Conservation (phyloP, 208 protist genomes). For the Zelonia costaricensis region DNA sequence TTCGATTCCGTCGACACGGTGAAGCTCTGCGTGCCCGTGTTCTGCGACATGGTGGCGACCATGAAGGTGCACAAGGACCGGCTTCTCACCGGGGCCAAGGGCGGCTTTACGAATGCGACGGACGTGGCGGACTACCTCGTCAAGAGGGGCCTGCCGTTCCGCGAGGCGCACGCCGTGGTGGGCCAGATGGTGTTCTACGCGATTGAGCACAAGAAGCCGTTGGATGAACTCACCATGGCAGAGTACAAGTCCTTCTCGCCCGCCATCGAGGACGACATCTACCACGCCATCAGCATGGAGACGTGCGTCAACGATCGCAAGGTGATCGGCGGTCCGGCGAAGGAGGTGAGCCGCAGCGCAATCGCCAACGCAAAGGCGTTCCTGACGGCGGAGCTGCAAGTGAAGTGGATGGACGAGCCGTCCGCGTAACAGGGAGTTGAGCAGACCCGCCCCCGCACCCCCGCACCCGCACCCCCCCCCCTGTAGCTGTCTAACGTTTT, state of each 20-base stretch:
- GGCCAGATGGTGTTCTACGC: conserved; percentile 32
- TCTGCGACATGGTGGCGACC: conserved; percentile 36
- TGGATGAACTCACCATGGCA: conserved; percentile 28
- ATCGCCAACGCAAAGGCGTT: conserved; percentile 20
- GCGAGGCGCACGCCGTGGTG: conserved; percentile 36
- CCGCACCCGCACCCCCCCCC: not conserved
- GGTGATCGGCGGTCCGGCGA: conserved; percentile 28
- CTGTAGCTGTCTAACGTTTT: too few species aligned
- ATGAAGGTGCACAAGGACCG: conserved; percentile 26
- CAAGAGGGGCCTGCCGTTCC: conserved; percentile 35
- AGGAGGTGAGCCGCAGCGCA: conserved; percentile 22
- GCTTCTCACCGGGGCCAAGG: conserved; percentile 28
- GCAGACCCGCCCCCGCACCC: not conserved
- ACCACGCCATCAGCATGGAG: conserved; percentile 38
- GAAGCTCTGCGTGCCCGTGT: conserved; percentile 33
- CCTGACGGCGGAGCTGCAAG: conserved; percentile 6
- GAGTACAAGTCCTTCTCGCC: conserved; percentile 23
- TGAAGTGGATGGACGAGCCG: not conserved
- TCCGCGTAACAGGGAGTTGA: not conserved
- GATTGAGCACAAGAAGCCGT: conserved; percentile 30
- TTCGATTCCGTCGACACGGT: conserved; percentile 34
- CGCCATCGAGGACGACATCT: conserved; percentile 31
- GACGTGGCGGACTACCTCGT: conserved; percentile 33
- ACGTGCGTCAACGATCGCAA: conserved; percentile 38
- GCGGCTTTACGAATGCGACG: conserved; percentile 37